phyloP scores from a whole-genome alignment of 768 basidiomycete species.

The Boletus sensibilis region DNA sequence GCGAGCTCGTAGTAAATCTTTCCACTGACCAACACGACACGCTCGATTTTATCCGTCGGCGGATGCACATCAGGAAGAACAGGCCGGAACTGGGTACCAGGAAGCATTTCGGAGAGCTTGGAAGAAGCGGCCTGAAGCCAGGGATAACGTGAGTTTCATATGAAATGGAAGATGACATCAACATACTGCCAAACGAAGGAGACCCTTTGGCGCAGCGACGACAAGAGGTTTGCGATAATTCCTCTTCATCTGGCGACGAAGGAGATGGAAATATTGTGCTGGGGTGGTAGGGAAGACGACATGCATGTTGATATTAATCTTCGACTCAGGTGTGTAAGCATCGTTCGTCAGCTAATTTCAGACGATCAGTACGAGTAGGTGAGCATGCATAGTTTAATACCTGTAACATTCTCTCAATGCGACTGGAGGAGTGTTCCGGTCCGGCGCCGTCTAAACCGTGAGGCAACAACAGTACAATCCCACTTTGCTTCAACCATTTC shows the following conservation, averaged over 20 bases:
- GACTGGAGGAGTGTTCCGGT: slow-evolving; percentile 88
- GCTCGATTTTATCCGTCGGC: slow-evolving; percentile 43
- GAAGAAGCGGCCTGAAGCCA: slow-evolving; percentile 68
- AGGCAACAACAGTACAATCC: slow-evolving; percentile 79
- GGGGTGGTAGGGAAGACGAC: slow-evolving; percentile 86
- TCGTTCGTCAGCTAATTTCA: slow-evolving; percentile 74
- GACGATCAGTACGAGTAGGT: background rate
- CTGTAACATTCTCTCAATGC: slow-evolving; percentile 90
- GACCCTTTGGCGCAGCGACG: slow-evolving; percentile 80
- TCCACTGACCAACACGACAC: slow-evolving; percentile 74
- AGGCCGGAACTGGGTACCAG: slow-evolving; percentile 63
- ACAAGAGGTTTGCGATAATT: slow-evolving; percentile 87
- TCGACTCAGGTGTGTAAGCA: slow-evolving; percentile 36
- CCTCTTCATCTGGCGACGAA: slow-evolving; percentile 81
- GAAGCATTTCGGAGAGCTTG: slow-evolving; percentile 55
- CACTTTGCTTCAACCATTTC: slow-evolving; percentile 93
- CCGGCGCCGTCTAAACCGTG: slow-evolving; percentile 93
- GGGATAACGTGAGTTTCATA: background rate
- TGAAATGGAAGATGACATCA: background rate
- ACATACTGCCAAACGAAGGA: slow-evolving; percentile 73
- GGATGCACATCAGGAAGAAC: slow-evolving; percentile 53
- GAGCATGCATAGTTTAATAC: slow-evolving; percentile 35
- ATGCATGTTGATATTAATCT: slow-evolving; percentile 73
- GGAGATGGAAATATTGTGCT: slow-evolving; percentile 89
- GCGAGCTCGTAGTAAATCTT: slow-evolving; percentile 88